Evolutionary conservation across 2,329 filamentous ascomycete species (phyloP).

Genomic region (Trichophyton mentagrophytes): DNA sequence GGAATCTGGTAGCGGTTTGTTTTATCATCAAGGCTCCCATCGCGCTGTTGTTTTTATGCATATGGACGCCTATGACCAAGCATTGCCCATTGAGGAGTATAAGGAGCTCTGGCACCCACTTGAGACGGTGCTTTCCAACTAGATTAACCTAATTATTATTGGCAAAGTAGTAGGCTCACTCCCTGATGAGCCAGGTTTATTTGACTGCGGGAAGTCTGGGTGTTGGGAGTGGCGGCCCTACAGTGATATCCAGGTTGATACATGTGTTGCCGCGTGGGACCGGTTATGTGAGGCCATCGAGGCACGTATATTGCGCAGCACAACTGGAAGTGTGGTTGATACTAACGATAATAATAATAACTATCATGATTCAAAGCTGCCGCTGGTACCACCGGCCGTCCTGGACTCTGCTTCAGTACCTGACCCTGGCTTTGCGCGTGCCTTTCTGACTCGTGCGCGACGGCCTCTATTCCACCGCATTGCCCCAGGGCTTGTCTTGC

Average conservation of each 20-base stretch:
- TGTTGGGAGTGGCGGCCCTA: conserved; percentile 24
- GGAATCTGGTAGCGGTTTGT: conserved; percentile 16
- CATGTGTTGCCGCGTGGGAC: conserved; percentile 5
- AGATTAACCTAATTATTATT: conserved; percentile 17
- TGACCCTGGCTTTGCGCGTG: conserved; percentile 1
- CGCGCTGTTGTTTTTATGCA: conserved; percentile 12
- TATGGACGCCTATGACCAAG: conserved; percentile 6
- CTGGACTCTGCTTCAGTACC: neutral
- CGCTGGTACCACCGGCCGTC: neutral
- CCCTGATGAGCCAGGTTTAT: conserved; percentile 13
- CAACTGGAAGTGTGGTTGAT: neutral
- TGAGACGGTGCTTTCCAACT: conserved; percentile 18
- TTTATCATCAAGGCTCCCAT: conserved; percentile 18
- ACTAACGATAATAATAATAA: neutral
- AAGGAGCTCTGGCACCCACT: conserved; percentile 17
- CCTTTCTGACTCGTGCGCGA: conserved; percentile 3
- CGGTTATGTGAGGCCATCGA: neutral
- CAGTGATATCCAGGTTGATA: conserved; percentile 11
- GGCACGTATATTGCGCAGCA: neutral
- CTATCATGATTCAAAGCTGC: neutral
- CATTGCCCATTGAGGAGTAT: conserved; percentile 13
- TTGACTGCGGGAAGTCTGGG: conserved; percentile 13
- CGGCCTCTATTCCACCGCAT: conserved; percentile 1
- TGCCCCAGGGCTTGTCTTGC: neutral
- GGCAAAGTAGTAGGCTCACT: conserved; percentile 13